Percentiles rank a stretch among this genome's conserved stretches.
Evolutionary conservation across 495 filamentous ascomycete species (phyloP).

Genomic region (Annulohypoxylon stygium): DNA sequence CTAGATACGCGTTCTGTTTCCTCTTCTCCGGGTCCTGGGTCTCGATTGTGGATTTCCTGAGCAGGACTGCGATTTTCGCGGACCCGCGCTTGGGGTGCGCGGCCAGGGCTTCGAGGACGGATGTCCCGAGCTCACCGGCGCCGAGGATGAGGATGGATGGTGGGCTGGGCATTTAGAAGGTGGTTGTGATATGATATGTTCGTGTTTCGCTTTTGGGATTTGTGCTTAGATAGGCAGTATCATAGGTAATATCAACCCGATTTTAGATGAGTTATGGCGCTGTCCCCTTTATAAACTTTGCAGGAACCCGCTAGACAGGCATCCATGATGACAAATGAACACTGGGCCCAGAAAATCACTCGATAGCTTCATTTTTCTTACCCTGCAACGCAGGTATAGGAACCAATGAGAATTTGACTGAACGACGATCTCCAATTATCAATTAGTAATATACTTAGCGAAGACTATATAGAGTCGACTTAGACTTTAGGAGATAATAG

Average conservation of each 20-base stretch:
- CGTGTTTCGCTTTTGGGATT: background rate
- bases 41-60: slow-evolving; percentile 61
- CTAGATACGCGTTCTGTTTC: slow-evolving; percentile 46
- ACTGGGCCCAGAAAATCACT: background rate
- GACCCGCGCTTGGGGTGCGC: slow-evolving; percentile 52
- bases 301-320: slow-evolving; percentile 2
- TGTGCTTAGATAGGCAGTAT: too few relatives aligned
- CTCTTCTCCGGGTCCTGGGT: slow-evolving; percentile 51
- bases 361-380: background rate
- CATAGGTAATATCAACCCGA: too few relatives aligned
- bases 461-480: background rate
- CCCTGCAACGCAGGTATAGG: background rate
- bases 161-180: slow-evolving; percentile 2
- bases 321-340: slow-evolving; percentile 15
- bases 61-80: slow-evolving; percentile 60
- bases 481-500: slow-evolving; percentile 24
- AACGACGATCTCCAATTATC: slow-evolving; percentile 7
- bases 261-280: background rate
- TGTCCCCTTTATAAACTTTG: slow-evolving; percentile 3
- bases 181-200: background rate
- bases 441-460: slow-evolving; percentile 7
- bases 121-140: slow-evolving; percentile 70
- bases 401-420: slow-evolving; percentile 2
- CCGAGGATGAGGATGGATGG: slow-evolving; percentile 69
- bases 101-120: slow-evolving; percentile 64